These are phyloP conservation scores for Vachellia collinsii DNA, from an alignment of 306 rosid genomes.

Conservation along the genomic window DNA sequence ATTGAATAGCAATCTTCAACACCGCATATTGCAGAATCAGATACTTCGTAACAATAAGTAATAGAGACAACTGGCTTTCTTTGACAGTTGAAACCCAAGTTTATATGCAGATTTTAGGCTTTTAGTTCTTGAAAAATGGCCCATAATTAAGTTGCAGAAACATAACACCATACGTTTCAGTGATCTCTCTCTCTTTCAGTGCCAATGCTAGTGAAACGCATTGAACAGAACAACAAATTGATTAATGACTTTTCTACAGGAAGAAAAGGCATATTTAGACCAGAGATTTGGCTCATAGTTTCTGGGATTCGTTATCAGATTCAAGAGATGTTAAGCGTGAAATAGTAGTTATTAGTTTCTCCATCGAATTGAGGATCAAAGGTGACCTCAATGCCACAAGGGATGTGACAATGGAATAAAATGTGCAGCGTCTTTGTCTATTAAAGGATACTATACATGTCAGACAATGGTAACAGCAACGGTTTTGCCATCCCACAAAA, in stretches of 20 bases:
- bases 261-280: not conserved
- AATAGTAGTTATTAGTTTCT: not conserved
- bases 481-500: not conserved
- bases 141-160: not conserved
- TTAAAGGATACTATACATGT: not conserved
- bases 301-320: not conserved
- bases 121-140: not conserved
- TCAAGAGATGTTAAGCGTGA: not conserved
- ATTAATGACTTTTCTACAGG: not conserved
- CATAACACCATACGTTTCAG: not conserved
- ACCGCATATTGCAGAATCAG: constrained; percentile 13
- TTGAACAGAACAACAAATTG: not conserved
- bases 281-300: not conserved
- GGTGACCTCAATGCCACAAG: not conserved
- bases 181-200: not conserved
- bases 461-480: not conserved
- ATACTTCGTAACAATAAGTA: not conserved
- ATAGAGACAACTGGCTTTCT: not conserved
- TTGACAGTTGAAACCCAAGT: too few relatives aligned
- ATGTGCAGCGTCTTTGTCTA: not conserved
- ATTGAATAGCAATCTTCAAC: too few relatives aligned
- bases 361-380: not conserved
- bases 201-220: not conserved
- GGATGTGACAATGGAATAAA: not conserved
- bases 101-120: not conserved